A percentile compares a stretch with the other conserved stretches of the same genome.
These are phyloP conservation scores for Backusella circina DNA, from an alignment of 192 early-diverging fungal species.

Conservation along the genomic window DNA sequence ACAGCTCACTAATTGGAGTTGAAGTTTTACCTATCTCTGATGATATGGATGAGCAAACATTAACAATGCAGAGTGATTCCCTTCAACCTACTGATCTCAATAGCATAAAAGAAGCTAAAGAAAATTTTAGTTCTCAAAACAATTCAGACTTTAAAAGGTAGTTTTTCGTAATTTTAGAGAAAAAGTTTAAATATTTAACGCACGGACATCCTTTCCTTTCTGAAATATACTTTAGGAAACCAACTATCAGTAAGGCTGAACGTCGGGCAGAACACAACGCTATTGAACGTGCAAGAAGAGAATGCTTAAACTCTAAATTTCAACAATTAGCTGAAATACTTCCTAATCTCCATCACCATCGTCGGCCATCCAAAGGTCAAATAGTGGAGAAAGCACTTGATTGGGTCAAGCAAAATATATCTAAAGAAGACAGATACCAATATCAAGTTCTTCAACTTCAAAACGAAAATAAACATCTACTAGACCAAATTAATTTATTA, in stretches of 20 bases:
- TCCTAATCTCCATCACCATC: slow-evolving; percentile 66
- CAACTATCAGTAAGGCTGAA: slow-evolving; percentile 9
- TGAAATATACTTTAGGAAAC: neutral
- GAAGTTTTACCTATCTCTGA: neutral
- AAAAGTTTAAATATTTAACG: slow-evolving; percentile 2
- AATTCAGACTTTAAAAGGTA: slow-evolving; percentile 2
- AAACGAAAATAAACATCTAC: slow-evolving; percentile 1
- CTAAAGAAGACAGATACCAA: slow-evolving; percentile 21
- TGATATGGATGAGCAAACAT: neutral
- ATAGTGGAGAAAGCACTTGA: slow-evolving; percentile 77
- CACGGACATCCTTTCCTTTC: neutral
- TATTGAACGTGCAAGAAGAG: slow-evolving; percentile 78
- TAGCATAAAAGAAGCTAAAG: neutral
- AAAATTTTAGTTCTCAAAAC: neutral
- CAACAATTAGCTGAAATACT: slow-evolving; percentile 77
- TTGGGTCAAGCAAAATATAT: slow-evolving; percentile 30
- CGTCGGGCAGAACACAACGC: slow-evolving; percentile 77
- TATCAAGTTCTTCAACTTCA: slow-evolving; percentile 6
- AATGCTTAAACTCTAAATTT: slow-evolving; percentile 78
- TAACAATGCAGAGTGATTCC: neutral
- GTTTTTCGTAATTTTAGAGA: slow-evolving; percentile 1
- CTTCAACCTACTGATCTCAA: neutral
- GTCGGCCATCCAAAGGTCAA: slow-evolving; percentile 74
- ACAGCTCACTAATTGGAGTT: neutral
- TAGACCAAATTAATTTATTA: neutral